Evolutionary conservation across 352 stramenopile species (phyloP).

Genomic region (Globisporangium irregulare): DNA sequence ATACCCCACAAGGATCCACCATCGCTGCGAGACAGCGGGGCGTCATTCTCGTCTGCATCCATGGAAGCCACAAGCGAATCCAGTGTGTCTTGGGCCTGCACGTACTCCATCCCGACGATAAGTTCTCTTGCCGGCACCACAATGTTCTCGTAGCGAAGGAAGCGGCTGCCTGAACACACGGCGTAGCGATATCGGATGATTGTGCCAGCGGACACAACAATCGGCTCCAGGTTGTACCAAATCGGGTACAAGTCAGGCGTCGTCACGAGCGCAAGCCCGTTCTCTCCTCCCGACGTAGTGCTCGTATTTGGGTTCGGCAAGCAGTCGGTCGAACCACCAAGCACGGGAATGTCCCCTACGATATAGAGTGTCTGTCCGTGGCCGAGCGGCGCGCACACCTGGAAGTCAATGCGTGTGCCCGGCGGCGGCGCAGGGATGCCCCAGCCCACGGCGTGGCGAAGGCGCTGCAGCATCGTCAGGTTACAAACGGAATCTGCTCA

Average conservation of each 20-base stretch:
- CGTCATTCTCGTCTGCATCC: conserved; percentile 6
- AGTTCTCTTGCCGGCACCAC: conserved; percentile 46
- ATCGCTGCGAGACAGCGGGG: conserved; percentile 13
- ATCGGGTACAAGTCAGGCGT: conserved; percentile 86
- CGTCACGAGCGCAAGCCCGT: conserved; percentile 75
- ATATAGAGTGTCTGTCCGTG: conserved; percentile 84
- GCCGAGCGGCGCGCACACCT: conserved; percentile 67
- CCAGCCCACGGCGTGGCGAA: conserved; percentile 77
- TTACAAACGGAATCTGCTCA: conserved; percentile 1
- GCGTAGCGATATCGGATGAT: conserved; percentile 84
- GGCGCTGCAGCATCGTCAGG: conserved; percentile 71
- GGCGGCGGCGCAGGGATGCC: conserved; percentile 50
- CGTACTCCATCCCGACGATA: conserved; percentile 47
- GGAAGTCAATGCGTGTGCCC: conserved; percentile 79
- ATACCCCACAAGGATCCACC: conserved; percentile 42
- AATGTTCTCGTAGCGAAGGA: conserved; percentile 72
- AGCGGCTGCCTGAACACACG: conserved; percentile 74
- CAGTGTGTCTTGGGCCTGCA: conserved; percentile 77
- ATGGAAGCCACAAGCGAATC: conserved; percentile 29
- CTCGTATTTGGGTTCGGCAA: conserved; percentile 39
- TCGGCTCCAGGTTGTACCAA: conserved; percentile 87
- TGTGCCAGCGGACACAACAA: conserved; percentile 58
- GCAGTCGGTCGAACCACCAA: conserved; percentile 63
- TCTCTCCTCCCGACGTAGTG: conserved; percentile 31
- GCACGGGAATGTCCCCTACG: conserved; percentile 63